Conservation (phyloP, 108 stramenopile genomes). For the Nitzschia sp. region DNA sequence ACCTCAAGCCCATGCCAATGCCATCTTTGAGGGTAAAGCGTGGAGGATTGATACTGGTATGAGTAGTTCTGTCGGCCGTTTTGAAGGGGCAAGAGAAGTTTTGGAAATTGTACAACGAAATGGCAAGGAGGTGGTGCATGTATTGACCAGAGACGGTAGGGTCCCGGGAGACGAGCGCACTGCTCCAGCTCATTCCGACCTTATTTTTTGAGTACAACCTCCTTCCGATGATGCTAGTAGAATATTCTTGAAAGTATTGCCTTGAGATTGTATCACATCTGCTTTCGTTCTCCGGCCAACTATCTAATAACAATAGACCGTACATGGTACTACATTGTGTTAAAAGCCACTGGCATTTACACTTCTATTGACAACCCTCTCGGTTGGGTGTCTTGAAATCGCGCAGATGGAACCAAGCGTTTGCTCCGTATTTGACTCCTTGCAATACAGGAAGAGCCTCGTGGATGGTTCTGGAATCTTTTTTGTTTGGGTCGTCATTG, state of each 20-base stretch:
- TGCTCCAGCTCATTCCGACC: too few relatives aligned
- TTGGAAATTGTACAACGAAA: constrained; percentile 50
- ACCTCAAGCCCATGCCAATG: constrained; percentile 67
- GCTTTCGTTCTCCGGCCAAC: too few relatives aligned
- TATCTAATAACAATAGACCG: too few relatives aligned
- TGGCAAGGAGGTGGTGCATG: constrained; percentile 24
- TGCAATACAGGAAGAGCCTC: constrained; percentile 75
- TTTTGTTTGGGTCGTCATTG: constrained; percentile 56
- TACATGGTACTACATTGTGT: too few relatives aligned
- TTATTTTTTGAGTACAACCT: too few relatives aligned
- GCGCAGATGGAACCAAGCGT: constrained; percentile 61
- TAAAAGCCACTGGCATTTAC: too few relatives aligned
- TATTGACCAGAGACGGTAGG: constrained; percentile 23
- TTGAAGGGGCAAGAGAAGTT: constrained; percentile 44
- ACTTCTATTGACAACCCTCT: background rate
- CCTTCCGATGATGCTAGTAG: too few relatives aligned
- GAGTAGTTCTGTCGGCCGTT: constrained; percentile 53
- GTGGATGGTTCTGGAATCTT: constrained; percentile 77
- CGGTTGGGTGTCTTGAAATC: constrained; percentile 55
- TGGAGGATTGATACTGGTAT: constrained; percentile 81
- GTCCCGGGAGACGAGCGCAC: constrained; percentile 3
- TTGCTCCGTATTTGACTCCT: constrained; percentile 65
- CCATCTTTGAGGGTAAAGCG: constrained; percentile 58
- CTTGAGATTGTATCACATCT: too few relatives aligned
- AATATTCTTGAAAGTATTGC: too few relatives aligned